Percentiles rank a stretch among this genome's conserved stretches.
These are phyloP conservation scores for Didymella keratinophila DNA, from an alignment of 2,329 filamentous ascomycete species.

Conservation along the genomic window DNA sequence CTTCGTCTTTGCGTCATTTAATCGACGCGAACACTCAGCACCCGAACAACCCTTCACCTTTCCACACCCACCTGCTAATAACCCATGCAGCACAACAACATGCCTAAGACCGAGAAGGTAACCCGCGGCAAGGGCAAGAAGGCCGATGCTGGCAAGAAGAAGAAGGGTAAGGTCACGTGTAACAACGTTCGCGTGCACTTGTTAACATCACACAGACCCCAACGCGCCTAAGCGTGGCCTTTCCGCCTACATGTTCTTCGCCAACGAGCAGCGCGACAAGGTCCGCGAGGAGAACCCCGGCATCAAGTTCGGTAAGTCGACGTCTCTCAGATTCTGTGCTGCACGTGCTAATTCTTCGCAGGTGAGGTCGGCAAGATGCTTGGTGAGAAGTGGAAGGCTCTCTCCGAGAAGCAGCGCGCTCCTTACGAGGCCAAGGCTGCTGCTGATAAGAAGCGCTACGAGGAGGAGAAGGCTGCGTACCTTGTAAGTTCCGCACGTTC, in stretches of 20 bases:
- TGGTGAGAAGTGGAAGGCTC: slow-evolving; percentile 97
- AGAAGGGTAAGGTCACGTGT: slow-evolving; percentile 67
- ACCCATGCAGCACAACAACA: slow-evolving; percentile 51
- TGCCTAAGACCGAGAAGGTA: slow-evolving; percentile 71
- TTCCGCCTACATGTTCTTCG: slow-evolving; percentile 99
- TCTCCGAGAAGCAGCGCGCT: slow-evolving; percentile 88
- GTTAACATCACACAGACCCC: slow-evolving; percentile 69
- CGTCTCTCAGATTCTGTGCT: not conserved
- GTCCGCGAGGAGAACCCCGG: slow-evolving; percentile 98
- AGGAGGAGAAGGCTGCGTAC: slow-evolving; percentile 92
- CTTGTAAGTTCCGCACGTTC: slow-evolving; percentile 35
- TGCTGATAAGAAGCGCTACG: slow-evolving; percentile 98
- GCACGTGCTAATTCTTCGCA: slow-evolving; percentile 50
- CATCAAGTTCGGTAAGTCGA: slow-evolving; percentile 83
- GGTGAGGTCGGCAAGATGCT: slow-evolving; percentile 98
- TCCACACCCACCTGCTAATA: slow-evolving; percentile 25
- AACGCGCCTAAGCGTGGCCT: slow-evolving; percentile 99
- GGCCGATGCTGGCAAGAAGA: slow-evolving; percentile 68
- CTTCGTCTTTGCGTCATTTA: slow-evolving; percentile 11
- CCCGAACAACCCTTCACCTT: slow-evolving; percentile 11
- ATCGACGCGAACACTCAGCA: slow-evolving; percentile 2
- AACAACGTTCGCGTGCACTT: slow-evolving; percentile 1
- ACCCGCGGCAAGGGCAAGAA: slow-evolving; percentile 69
- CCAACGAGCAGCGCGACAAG: slow-evolving; percentile 98
- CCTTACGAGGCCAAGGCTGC: slow-evolving; percentile 98